A percentile compares a stretch with the other conserved stretches of the same genome.
phyloP scores from a whole-genome alignment of 306 rosid genomes.

The Leucaena leucocephala region DNA sequence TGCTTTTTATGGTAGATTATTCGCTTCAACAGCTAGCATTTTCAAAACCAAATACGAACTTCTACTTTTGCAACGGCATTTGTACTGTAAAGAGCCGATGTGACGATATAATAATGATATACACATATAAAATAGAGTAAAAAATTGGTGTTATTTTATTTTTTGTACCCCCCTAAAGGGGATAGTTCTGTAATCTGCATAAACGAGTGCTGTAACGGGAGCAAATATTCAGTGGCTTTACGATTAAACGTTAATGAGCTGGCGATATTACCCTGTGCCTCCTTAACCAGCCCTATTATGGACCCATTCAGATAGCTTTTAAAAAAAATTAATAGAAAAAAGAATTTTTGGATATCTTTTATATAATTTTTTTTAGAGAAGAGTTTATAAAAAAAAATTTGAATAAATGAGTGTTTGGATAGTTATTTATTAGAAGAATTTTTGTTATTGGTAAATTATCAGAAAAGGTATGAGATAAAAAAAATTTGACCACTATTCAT shows the following conservation, averaged over 20 bases:
- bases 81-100: conserved; percentile 26
- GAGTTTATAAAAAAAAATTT: too few relatives aligned
- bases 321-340: too few relatives aligned
- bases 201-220: conserved; percentile 34
- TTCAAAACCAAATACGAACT: conserved; percentile 31
- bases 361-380: too few relatives aligned
- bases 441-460: too few relatives aligned
- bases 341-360: too few relatives aligned
- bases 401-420: too few relatives aligned
- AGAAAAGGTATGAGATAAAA: too few relatives aligned
- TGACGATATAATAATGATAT: conserved; percentile 5
- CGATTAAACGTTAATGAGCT: not conserved
- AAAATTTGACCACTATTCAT: too few relatives aligned
- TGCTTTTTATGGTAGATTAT: not conserved
- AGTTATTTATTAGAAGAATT: too few relatives aligned
- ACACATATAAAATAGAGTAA: not conserved
- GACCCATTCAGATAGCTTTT: too few relatives aligned
- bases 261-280: not conserved
- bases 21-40: conserved; percentile 31
- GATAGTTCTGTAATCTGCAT: not conserved
- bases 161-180: not conserved
- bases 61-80: not conserved
- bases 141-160: not conserved
- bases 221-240: conserved; percentile 28
- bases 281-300: too few relatives aligned